A percentile compares a stretch with the other conserved stretches of the same genome.
Conservation (phyloP, 768 basidiomycete genomes). For the Lactifluus pinguis region DNA sequence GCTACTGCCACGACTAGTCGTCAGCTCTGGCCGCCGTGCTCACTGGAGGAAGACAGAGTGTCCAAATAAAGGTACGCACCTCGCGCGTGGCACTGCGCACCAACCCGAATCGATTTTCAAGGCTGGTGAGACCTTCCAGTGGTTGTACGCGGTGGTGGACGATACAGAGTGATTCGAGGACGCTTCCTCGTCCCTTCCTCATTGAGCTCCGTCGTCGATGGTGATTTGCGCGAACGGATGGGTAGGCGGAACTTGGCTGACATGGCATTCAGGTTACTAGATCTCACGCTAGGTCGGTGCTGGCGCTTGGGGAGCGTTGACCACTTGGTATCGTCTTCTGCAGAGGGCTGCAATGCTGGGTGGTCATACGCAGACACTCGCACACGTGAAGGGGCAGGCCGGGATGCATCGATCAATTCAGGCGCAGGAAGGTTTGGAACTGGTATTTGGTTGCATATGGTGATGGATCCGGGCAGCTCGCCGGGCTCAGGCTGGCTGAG, state of each 20-base stretch:
- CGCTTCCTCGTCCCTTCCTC: constrained; percentile 2
- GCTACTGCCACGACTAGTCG: constrained; percentile 23
- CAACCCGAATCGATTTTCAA: constrained; percentile 2
- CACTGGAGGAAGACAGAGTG: neutral
- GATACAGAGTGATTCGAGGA: constrained; percentile 8
- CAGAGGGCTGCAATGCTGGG: neutral
- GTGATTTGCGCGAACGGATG: neutral
- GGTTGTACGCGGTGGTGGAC: constrained; percentile 10
- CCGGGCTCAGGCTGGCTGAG: neutral
- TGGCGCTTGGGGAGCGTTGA: constrained; percentile 11
- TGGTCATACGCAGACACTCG: constrained; percentile 9
- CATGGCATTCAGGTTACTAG: neutral
- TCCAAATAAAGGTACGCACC: neutral
- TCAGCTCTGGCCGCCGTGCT: neutral
- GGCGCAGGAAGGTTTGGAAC: neutral
- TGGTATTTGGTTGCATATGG: neutral
- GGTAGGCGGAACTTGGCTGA: constrained; percentile 14
- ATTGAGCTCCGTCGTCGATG: neutral
- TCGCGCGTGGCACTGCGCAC: constrained; percentile 12
- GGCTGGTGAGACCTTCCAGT: neutral
- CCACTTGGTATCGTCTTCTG: constrained; percentile 7
- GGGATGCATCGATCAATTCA: neutral
- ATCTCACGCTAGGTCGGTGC: neutral
- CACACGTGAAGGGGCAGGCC: neutral
- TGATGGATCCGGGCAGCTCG: neutral